These are phyloP conservation scores for Phytopythium mirpurense DNA, from an alignment of 352 stramenopile genomes.

Conservation along the genomic window DNA sequence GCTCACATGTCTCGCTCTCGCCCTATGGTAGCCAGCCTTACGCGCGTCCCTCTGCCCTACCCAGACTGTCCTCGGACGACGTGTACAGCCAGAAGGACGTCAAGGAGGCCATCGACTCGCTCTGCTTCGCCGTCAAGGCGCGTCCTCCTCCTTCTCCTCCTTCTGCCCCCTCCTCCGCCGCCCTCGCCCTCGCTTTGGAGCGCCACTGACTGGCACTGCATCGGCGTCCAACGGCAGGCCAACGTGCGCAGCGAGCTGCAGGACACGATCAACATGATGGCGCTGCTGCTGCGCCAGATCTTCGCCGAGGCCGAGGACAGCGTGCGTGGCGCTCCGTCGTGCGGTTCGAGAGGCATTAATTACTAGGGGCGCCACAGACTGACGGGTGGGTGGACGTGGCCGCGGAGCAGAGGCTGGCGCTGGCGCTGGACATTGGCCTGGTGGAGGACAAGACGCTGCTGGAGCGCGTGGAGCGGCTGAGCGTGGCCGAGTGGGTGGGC, in stretches of 20 bases:
- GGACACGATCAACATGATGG: slow-evolving; percentile 87
- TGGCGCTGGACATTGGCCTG: slow-evolving; percentile 69
- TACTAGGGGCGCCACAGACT: no score
- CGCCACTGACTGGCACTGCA: no score
- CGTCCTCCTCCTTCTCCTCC: no score
- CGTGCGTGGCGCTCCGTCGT: slow-evolving; percentile 30
- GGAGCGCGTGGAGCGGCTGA: slow-evolving; percentile 71
- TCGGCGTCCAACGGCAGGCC: slow-evolving; percentile 37
- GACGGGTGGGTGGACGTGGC: background rate
- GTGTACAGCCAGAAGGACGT: slow-evolving; percentile 84
- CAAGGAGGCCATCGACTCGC: slow-evolving; percentile 63
- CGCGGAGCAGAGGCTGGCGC: slow-evolving; percentile 36
- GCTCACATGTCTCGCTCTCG: background rate
- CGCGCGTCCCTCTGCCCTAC: background rate
- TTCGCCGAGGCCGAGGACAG: slow-evolving; percentile 66
- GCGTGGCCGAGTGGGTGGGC: slow-evolving; percentile 62
- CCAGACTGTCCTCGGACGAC: slow-evolving; percentile 65
- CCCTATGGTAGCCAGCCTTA: no score
- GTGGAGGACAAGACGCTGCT: slow-evolving; percentile 73
- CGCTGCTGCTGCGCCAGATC: slow-evolving; percentile 73
- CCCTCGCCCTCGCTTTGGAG: no score
- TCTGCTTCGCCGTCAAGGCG: slow-evolving; percentile 80
- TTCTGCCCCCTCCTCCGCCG: no score
- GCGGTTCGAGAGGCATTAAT: no score
- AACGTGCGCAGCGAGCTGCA: slow-evolving; percentile 75